Evolutionary conservation across 2,329 filamentous ascomycete species (phyloP).

Genomic region (Arachnomyces sp.): DNA sequence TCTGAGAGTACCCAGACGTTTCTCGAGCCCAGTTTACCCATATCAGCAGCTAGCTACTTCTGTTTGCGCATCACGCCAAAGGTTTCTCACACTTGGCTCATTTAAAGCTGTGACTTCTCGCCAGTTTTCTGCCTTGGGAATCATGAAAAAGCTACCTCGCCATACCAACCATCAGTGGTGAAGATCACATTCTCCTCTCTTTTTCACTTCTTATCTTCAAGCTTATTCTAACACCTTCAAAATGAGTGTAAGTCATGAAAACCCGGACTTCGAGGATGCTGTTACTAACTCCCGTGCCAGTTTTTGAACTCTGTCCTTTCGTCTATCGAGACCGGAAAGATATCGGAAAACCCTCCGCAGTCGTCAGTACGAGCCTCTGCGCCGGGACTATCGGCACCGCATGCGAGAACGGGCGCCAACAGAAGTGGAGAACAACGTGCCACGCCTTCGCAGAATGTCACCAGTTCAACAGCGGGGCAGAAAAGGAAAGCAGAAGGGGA

Average conservation of each 20-base stretch:
- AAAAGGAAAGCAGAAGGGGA: constrained; percentile 41
- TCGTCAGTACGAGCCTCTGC: constrained; percentile 10
- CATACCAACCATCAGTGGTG: constrained; percentile 33
- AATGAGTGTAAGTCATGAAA: constrained; percentile 34
- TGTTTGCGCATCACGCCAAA: too few relatives aligned
- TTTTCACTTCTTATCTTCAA: constrained; percentile 6
- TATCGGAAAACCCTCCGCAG: constrained; percentile 15
- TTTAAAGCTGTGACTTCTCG: constrained; percentile 2
- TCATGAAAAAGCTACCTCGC: constrained; percentile 29
- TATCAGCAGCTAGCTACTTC: too few relatives aligned
- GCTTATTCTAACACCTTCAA: not conserved
- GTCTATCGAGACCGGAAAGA: constrained; percentile 39
- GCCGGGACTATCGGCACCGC: constrained; percentile 1
- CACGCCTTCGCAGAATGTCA: constrained; percentile 4
- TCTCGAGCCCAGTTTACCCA: too few relatives aligned
- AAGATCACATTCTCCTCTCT: constrained; percentile 16
- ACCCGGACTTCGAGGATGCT: too few relatives aligned
- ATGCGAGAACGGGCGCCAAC: not conserved
- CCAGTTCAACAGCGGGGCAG: constrained; percentile 3
- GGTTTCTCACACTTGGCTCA: too few relatives aligned
- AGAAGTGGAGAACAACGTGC: not conserved
- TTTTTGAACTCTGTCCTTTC: constrained; percentile 46
- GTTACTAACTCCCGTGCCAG: constrained; percentile 25
- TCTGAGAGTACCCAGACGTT: too few relatives aligned
- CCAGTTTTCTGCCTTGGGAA: constrained; percentile 23